Percentiles rank a stretch among this genome's conserved stretches.
phyloP scores from a whole-genome alignment of 257 asterid genomes.

The Penstemon barbatus region DNA sequence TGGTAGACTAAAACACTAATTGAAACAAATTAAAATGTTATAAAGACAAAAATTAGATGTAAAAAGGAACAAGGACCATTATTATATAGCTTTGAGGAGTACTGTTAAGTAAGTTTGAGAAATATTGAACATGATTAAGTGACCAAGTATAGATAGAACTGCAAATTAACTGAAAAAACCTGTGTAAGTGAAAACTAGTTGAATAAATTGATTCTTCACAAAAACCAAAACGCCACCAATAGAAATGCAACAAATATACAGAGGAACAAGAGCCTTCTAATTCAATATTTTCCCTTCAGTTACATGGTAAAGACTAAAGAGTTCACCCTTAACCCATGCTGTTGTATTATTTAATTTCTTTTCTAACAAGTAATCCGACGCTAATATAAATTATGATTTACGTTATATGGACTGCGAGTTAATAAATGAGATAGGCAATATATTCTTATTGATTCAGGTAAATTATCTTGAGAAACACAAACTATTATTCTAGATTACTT shows the following conservation, averaged over 20 bases:
- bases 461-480: slow-evolving; percentile 3
- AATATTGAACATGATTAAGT: background rate
- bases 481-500: background rate
- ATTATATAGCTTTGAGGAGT: slow-evolving; percentile 6
- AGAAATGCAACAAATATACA: slow-evolving; percentile 13
- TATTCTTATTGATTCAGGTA: background rate
- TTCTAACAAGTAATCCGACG: background rate
- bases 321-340: background rate
- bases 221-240: background rate
- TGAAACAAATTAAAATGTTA: slow-evolving; percentile 9
- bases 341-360: background rate
- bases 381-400: background rate
- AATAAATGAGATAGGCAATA: background rate
- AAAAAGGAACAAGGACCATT: slow-evolving; percentile 10
- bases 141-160: slow-evolving; percentile 6
- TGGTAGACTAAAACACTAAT: background rate
- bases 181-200: background rate
- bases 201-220: slow-evolving; percentile 9
- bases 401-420: background rate
- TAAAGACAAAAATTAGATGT: background rate
- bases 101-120: background rate
- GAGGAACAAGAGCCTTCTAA: background rate
- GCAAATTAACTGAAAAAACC: background rate
- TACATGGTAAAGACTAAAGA: background rate
- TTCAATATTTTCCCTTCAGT: slow-evolving; percentile 4